Conservation (phyloP, 805 yeast genomes). For the Metschnikowia anglica region DNA sequence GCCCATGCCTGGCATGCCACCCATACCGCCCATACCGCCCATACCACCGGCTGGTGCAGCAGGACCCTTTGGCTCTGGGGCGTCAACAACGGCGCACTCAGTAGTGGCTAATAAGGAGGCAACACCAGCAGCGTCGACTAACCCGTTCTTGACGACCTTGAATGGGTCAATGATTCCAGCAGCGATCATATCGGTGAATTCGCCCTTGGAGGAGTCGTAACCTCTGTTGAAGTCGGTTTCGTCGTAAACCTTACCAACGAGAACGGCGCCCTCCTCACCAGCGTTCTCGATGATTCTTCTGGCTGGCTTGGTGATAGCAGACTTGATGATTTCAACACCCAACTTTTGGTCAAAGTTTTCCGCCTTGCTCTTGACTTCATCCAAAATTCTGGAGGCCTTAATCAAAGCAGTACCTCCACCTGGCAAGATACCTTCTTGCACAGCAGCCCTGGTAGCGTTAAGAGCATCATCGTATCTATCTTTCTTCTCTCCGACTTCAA, state of each 20-base stretch:
- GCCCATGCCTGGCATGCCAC: constrained; percentile 33
- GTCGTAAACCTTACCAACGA: constrained; percentile 82
- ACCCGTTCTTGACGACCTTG: constrained; percentile 94
- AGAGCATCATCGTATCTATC: constrained; percentile 98
- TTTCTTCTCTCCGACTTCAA: constrained; percentile 99
- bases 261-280: constrained; percentile 95
- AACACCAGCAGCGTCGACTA: constrained; percentile 95
- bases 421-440: constrained; percentile 96
- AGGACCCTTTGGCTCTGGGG: constrained; percentile 73
- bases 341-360: constrained; percentile 91
- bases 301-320: constrained; percentile 94
- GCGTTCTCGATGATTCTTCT: constrained; percentile 94
- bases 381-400: constrained; percentile 82
- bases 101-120: constrained; percentile 97
- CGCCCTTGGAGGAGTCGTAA: constrained; percentile 89
- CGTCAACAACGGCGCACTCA: constrained; percentile 96
- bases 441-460: constrained; percentile 98
- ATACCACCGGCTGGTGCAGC: constrained; percentile 53
- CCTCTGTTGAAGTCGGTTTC: constrained; percentile 79
- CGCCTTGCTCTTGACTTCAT: constrained; percentile 60
- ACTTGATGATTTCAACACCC: constrained; percentile 89
- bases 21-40: constrained; percentile 44
- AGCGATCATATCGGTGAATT: constrained; percentile 92
- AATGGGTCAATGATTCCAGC: constrained; percentile 98
- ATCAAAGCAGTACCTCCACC: constrained; percentile 99